phyloP scores from a whole-genome alignment of 192 early-diverging fungal species.

The Backusella circina region DNA sequence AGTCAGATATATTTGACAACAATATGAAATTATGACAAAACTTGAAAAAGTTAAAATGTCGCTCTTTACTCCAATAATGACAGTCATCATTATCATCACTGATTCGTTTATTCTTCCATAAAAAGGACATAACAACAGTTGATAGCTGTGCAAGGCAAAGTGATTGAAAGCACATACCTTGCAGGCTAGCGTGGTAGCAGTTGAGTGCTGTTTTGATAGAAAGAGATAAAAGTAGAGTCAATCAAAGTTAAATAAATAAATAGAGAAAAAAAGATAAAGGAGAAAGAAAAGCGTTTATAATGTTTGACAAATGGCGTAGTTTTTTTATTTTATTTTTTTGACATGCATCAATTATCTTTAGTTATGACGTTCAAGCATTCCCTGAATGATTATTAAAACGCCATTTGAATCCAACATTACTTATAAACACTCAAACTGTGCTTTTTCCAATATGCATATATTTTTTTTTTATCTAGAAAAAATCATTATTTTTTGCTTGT shows the following conservation, averaged over 20 bases:
- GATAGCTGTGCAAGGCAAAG: background rate
- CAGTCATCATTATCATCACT: background rate
- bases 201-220: background rate
- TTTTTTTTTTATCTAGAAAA: too few species aligned
- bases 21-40: background rate
- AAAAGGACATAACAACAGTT: background rate
- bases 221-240: background rate
- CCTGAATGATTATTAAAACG: background rate
- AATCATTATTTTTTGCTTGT: too few species aligned
- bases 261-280: background rate
- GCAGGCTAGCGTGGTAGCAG: background rate
- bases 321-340: background rate
- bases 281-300: background rate
- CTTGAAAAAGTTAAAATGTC: background rate
- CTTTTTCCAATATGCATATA: too few species aligned
- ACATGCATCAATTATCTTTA: background rate
- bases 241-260: background rate
- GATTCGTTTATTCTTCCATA: background rate
- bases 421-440: too few species aligned
- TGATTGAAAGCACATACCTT: background rate
- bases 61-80: background rate
- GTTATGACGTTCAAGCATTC: background rate
- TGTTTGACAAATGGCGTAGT: background rate
- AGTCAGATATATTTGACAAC: background rate
- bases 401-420: too few species aligned